Conservation (phyloP, 1,284 basidiomycete genomes). For the Cronartium ribicola region DNA sequence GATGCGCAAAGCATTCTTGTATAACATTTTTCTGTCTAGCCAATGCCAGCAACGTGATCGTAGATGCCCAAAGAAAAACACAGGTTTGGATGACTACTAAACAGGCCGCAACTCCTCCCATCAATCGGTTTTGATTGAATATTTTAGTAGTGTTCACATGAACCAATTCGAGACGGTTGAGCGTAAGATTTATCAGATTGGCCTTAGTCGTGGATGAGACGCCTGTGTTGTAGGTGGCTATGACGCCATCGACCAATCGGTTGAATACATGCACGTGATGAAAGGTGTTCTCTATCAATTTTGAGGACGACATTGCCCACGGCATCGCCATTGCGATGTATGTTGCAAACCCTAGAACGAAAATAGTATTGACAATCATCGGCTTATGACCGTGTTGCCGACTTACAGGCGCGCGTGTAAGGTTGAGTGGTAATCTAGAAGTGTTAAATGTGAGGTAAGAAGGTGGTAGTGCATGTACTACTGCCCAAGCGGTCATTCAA, state of each 20-base stretch:
- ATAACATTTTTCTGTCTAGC: not conserved
- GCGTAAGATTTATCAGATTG: not conserved
- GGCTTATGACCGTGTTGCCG: not conserved
- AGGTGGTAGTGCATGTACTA: not conserved
- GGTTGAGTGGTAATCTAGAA: not conserved
- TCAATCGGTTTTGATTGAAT: not conserved
- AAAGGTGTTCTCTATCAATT: not conserved
- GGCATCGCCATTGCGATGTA: not conserved
- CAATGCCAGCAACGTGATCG: not conserved
- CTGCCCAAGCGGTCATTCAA: slow-evolving; percentile 5
- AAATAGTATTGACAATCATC: not conserved
- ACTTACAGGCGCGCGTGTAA: not conserved
- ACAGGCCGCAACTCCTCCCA: not conserved
- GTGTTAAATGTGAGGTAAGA: not conserved
- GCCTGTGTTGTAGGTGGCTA: not conserved
- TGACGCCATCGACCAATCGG: not conserved
- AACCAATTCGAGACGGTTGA: not conserved
- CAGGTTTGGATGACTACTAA: not conserved
- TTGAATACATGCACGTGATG: not conserved
- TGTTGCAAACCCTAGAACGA: not conserved
- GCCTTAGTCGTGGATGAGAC: not conserved
- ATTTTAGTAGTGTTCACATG: not conserved
- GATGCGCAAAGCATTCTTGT: slow-evolving; percentile 3
- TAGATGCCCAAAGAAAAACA: not conserved
- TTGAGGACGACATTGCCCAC: not conserved